Percentiles rank a stretch among this genome's conserved stretches.
Conservation (phyloP, 768 basidiomycete species). For the Tubosaeta sp. region DNA sequence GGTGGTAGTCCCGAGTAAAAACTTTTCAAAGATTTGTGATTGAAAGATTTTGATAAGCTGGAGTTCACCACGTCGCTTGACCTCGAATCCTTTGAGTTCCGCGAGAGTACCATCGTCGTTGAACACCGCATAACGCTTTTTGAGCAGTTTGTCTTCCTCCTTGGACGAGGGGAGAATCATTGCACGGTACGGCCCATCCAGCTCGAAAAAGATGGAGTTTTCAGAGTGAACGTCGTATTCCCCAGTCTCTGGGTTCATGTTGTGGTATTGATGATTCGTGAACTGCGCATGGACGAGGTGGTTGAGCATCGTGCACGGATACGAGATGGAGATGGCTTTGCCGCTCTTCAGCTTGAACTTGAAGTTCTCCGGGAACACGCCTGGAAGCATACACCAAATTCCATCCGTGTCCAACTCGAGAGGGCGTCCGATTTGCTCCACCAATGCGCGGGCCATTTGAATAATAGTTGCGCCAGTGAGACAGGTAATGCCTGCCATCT, state of each 20-base stretch:
- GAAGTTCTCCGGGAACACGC: constrained; percentile 97
- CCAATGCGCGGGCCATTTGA: constrained; percentile 95
- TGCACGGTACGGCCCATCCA: constrained; percentile 97
- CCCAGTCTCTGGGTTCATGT: constrained; percentile 79
- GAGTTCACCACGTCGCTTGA: constrained; percentile 94
- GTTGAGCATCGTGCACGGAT: constrained; percentile 99
- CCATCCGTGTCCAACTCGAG: constrained; percentile 98
- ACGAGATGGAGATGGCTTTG: constrained; percentile 85
- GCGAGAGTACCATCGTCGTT: constrained; percentile 97
- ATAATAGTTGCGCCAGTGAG: constrained; percentile 97
- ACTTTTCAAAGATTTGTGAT: constrained; percentile 96
- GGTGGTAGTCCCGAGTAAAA: constrained; percentile 87
- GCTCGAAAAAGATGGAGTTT: constrained; percentile 99
- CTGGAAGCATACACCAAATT: constrained; percentile 99
- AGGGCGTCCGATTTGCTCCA: constrained; percentile 96
- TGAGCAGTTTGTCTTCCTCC: constrained; percentile 96
- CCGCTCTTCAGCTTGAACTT: constrained; percentile 86
- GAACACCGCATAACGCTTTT: constrained; percentile 99
- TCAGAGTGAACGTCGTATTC: constrained; percentile 86
- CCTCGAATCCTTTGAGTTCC: constrained; percentile 98
- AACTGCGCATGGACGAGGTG: constrained; percentile 94
- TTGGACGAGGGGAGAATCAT: constrained; percentile 99
- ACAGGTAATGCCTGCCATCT: constrained; percentile 99
- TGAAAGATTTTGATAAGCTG: constrained; percentile 99
- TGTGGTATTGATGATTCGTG: constrained; percentile 98